Conservation (phyloP, 164 flowering plant species). For the Piper betle region DNA sequence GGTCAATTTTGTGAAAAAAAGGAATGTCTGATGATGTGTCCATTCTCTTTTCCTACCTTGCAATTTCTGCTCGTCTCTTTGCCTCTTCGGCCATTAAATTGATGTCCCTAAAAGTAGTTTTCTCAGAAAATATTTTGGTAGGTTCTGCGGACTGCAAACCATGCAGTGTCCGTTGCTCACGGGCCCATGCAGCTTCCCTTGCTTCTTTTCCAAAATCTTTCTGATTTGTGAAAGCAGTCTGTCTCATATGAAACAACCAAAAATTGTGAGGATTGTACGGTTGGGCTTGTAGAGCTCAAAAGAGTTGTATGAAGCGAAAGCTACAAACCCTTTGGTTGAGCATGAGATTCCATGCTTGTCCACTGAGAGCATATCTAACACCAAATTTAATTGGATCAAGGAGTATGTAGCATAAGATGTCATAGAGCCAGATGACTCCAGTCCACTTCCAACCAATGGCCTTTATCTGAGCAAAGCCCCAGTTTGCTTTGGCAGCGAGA, state of each 20-base stretch:
- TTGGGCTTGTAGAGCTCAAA: too few relatives aligned
- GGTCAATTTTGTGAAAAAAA: not conserved
- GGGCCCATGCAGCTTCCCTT: conserved; percentile 66
- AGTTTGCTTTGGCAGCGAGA: conserved; percentile 28
- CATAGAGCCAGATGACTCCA: conserved; percentile 54
- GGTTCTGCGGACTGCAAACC: conserved; percentile 38
- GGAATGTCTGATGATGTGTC: not conserved
- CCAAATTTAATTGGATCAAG: conserved; percentile 51
- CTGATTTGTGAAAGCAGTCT: conserved; percentile 59
- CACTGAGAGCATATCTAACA: conserved; percentile 49
- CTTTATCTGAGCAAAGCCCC: conserved; percentile 30
- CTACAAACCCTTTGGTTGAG: conserved; percentile 36
- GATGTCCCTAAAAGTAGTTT: conserved; percentile 30
- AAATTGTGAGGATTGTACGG: too few relatives aligned
- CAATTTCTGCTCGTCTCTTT: conserved; percentile 65
- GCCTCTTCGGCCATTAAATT: conserved; percentile 71
- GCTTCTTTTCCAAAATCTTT: conserved; percentile 68
- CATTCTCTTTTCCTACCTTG: conserved; percentile 31
- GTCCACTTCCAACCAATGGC: conserved; percentile 50
- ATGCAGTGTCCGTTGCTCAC: conserved; percentile 49
- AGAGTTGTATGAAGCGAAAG: too few relatives aligned
- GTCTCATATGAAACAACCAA: not conserved
- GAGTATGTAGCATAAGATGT: conserved; percentile 27
- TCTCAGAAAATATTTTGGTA: conserved; percentile 23
- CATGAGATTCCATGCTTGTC: conserved; percentile 40